Percentiles rank a stretch among this genome's conserved stretches.
These are phyloP conservation scores for Trichothecium roseum DNA, from an alignment of 2,329 filamentous ascomycete species.

Conservation along the genomic window DNA sequence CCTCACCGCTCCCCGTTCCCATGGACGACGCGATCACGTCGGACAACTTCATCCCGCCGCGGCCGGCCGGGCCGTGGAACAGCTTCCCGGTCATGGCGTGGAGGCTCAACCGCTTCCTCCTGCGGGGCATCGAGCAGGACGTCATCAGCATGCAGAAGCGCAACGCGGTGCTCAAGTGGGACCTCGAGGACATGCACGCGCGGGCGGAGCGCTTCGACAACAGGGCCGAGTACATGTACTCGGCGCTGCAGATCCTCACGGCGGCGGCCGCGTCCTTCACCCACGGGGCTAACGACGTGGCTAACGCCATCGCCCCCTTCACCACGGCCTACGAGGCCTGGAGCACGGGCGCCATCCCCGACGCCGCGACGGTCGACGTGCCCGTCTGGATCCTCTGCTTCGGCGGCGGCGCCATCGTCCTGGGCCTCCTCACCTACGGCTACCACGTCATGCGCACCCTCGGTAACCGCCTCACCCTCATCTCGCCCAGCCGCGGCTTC, in stretches of 20 bases:
- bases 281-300: constrained; percentile 46
- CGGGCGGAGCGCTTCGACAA: constrained; percentile 41
- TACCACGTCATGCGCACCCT: constrained; percentile 52
- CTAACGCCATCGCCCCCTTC: constrained; percentile 41
- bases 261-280: constrained; percentile 45
- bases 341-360: constrained; percentile 25
- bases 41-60: constrained; percentile 14
- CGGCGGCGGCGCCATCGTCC: constrained; percentile 35
- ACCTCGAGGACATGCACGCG: constrained; percentile 37
- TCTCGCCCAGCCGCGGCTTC: constrained; percentile 41
- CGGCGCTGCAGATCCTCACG: constrained; percentile 35
- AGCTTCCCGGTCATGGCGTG: constrained; percentile 27
- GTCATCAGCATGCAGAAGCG: constrained; percentile 35
- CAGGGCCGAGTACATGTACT: constrained; percentile 39
- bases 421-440: constrained; percentile 52
- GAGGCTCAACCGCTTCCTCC: constrained; percentile 27
- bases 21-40: too few species aligned
- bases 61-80: constrained; percentile 27
- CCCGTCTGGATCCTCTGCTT: constrained; percentile 40
- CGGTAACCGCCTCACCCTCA: constrained; percentile 44
- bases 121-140: constrained; percentile 38
- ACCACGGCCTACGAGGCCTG: constrained; percentile 42
- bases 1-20: not conserved
- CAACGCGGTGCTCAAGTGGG: constrained; percentile 34
- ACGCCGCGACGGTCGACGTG: constrained; percentile 25